phyloP scores from a whole-genome alignment of 441 rosid genomes.

The Pelargonium citronellum region DNA sequence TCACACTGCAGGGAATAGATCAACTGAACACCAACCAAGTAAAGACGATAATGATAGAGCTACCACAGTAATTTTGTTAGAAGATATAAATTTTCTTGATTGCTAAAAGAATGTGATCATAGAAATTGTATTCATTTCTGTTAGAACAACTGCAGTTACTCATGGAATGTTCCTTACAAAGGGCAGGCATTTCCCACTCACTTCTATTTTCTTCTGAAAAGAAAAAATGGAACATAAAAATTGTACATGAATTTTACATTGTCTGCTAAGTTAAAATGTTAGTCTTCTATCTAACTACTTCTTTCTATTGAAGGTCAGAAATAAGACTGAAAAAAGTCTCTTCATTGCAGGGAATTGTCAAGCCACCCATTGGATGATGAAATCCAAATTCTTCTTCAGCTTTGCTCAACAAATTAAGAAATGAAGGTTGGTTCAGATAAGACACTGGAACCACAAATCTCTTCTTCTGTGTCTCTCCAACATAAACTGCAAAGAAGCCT shows the following conservation, averaged over 20 bases:
- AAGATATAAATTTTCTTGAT: too few relatives aligned
- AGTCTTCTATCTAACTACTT: not conserved
- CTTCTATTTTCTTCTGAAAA: not conserved
- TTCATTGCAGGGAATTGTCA: slow-evolving; percentile 15
- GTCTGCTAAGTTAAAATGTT: not conserved
- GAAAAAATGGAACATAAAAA: too few relatives aligned
- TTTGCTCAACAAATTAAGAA: slow-evolving; percentile 17
- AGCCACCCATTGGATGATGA: slow-evolving; percentile 14
- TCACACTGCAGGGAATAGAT: too few relatives aligned
- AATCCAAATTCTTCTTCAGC: too few relatives aligned
- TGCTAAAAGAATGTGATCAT: too few relatives aligned
- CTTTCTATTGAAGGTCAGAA: not conserved
- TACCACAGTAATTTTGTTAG: too few relatives aligned
- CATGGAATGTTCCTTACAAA: too few relatives aligned
- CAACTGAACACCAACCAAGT: too few relatives aligned
- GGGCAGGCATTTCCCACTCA: not conserved
- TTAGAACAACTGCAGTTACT: too few relatives aligned
- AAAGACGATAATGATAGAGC: too few relatives aligned
- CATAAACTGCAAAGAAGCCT: slow-evolving; percentile 45
- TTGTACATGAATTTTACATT: not conserved
- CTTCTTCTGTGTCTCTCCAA: slow-evolving; percentile 41
- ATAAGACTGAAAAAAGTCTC: not conserved
- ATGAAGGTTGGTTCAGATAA: slow-evolving; percentile 38
- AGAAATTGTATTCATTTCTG: too few relatives aligned
- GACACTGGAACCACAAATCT: slow-evolving; percentile 35